Conservation (phyloP, 345 rosid genomes). For the Bruguiera parviflora region DNA sequence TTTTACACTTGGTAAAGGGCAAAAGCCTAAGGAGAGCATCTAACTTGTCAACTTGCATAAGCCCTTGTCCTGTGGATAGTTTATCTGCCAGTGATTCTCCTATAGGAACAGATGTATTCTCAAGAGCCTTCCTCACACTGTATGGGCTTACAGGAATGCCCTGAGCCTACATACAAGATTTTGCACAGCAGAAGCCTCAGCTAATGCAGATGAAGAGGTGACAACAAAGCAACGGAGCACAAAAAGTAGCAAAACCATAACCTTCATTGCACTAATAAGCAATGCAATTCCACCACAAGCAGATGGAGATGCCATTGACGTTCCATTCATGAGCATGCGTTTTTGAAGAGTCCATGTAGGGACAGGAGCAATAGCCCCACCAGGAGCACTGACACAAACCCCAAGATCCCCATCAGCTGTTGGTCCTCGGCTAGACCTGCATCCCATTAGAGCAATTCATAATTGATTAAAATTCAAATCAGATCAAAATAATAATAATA, state of each 20-base stretch:
- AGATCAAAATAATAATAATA: not conserved
- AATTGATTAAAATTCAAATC: constrained; percentile 18
- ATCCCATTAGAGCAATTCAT: constrained; percentile 26
- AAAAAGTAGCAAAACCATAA: constrained; percentile 20
- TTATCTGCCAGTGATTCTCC: constrained; percentile 78
- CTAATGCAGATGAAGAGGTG: constrained; percentile 4
- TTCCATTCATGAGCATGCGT: constrained; percentile 99
- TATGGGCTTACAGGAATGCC: constrained; percentile 81
- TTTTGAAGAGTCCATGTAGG: constrained; percentile 99
- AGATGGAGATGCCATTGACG: constrained; percentile 99
- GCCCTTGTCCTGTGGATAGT: constrained; percentile 90
- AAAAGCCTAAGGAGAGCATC: constrained; percentile 21
- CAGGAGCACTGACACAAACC: constrained; percentile 94
- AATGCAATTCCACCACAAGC: constrained; percentile 98
- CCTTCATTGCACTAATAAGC: constrained; percentile 96
- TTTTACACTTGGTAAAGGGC: not conserved
- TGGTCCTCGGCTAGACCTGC: constrained; percentile 98
- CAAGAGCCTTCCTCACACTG: constrained; percentile 80
- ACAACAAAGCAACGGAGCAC: constrained; percentile 7
- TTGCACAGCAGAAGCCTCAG: constrained; percentile 21
- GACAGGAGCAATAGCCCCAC: constrained; percentile 99
- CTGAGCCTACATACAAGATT: constrained; percentile 55
- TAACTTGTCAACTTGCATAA: constrained; percentile 96
- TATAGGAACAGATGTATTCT: constrained; percentile 73
- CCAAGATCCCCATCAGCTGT: constrained; percentile 98